Conservation (phyloP, 768 basidiomycete genomes). For the Fistulinella prunicolor region DNA sequence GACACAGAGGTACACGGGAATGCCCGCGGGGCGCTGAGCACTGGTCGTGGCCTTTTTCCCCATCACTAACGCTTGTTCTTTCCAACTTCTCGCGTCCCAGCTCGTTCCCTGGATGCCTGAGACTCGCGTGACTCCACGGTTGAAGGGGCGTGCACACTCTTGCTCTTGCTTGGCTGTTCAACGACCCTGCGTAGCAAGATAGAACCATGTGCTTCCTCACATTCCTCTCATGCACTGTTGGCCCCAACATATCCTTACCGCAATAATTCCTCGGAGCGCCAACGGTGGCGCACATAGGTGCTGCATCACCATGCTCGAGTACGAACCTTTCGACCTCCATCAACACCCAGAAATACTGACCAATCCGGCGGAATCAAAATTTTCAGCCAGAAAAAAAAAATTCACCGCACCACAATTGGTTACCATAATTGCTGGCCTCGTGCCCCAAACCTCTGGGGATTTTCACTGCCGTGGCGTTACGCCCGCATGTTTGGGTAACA, state of each 20-base stretch:
- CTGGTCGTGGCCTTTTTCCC: constrained; percentile 3
- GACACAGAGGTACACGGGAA: constrained; percentile 12
- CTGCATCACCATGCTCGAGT: neutral
- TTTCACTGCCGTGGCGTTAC: constrained; percentile 14
- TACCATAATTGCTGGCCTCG: neutral
- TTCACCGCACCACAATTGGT: neutral
- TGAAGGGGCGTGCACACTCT: too few relatives aligned
- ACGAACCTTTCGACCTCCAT: neutral
- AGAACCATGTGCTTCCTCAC: neutral
- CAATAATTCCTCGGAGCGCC: neutral
- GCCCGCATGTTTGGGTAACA: constrained; percentile 1
- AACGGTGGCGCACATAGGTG: neutral
- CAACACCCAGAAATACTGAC: neutral
- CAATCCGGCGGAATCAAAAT: neutral
- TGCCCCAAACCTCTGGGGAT: neutral
- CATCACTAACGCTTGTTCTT: neutral
- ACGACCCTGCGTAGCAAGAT: neutral
- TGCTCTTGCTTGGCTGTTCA: neutral
- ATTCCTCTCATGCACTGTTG: neutral
- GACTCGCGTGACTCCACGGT: neutral
- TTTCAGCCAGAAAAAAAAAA: neutral
- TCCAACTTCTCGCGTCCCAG: constrained; percentile 1
- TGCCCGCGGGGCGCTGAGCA: constrained; percentile 6
- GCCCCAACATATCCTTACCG: neutral
- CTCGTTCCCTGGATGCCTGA: neutral